Conservation (phyloP, 352 stramenopile species). For the Thraustochytrium striatum region DNA sequence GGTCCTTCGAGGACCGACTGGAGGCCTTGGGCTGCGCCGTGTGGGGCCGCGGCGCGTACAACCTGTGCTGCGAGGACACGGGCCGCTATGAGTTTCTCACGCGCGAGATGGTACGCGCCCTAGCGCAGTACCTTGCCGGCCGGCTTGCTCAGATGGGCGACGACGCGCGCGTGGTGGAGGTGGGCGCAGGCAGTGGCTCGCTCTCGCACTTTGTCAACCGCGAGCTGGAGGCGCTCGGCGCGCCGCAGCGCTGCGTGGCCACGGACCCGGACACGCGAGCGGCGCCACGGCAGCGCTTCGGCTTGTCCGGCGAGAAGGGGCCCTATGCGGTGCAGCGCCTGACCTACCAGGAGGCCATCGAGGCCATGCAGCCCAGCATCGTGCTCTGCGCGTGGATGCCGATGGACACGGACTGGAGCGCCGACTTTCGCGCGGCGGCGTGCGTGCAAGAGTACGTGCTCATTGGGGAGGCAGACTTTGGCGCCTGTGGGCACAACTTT, state of each 20-base stretch:
- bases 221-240: neutral
- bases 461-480: constrained; percentile 12
- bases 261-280: constrained; percentile 6
- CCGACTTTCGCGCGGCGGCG: neutral
- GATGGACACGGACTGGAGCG: constrained; percentile 15
- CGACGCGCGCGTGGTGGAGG: neutral
- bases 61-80: constrained; percentile 12
- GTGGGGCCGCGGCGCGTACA: constrained; percentile 1
- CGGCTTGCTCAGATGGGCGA: neutral
- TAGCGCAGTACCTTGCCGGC: neutral
- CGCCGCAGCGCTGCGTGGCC: neutral
- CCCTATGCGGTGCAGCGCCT: neutral
- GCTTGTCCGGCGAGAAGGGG: neutral
- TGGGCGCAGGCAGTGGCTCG: constrained; percentile 3
- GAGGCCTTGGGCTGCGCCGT: constrained; percentile 6
- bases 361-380: neutral
- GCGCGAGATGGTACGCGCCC: neutral
- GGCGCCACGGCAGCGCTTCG: neutral
- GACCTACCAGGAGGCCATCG: neutral
- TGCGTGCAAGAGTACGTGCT: constrained; percentile 22
- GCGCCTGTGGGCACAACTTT: constrained; percentile 23
- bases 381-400: constrained; percentile 35
- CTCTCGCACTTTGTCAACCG: neutral
- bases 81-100: constrained; percentile 21
- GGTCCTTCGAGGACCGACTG: constrained; percentile 24